phyloP scores from a whole-genome alignment of 257 asterid genomes.

The Capsicum rhomboideum region DNA sequence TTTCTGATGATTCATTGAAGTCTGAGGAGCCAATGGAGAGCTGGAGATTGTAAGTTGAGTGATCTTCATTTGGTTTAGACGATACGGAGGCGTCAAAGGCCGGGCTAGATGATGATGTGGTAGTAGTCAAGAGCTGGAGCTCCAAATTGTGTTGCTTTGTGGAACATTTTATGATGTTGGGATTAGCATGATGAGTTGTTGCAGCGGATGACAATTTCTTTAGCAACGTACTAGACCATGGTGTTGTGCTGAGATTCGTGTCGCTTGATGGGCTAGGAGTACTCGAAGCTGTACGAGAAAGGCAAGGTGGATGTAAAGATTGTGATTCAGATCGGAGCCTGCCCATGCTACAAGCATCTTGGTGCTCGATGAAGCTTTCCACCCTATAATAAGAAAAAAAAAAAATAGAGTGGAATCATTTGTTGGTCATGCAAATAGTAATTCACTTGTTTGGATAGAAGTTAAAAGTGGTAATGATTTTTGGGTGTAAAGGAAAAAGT shows the following conservation, averaged over 20 bases:
- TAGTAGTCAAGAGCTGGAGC: conserved; percentile 30
- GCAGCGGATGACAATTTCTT: background rate
- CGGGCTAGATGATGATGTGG: background rate
- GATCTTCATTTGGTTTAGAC: conserved; percentile 18
- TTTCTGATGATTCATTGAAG: background rate
- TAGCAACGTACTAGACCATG: conserved; percentile 14
- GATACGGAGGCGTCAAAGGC: conserved; percentile 4
- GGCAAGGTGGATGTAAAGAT: conserved; percentile 21
- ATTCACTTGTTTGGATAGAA: background rate
- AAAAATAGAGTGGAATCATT: background rate
- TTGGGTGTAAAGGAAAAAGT: conserved; percentile 14
- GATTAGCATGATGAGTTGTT: background rate
- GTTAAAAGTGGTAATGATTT: conserved; percentile 14
- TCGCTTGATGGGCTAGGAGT: conserved; percentile 36
- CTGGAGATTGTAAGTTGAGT: conserved; percentile 25
- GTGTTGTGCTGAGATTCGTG: conserved; percentile 27
- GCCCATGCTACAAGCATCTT: conserved; percentile 42
- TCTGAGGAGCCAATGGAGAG: conserved; percentile 40
- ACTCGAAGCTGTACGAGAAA: conserved; percentile 35
- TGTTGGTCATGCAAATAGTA: background rate
- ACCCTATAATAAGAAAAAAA: conserved; percentile 18
- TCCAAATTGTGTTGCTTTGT: conserved; percentile 17
- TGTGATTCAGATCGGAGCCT: conserved; percentile 27
- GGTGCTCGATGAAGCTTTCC: conserved; percentile 53
- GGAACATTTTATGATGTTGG: background rate